phyloP scores from a whole-genome alignment of 75 land plant species.

The Pseudotsuga menziesii region DNA sequence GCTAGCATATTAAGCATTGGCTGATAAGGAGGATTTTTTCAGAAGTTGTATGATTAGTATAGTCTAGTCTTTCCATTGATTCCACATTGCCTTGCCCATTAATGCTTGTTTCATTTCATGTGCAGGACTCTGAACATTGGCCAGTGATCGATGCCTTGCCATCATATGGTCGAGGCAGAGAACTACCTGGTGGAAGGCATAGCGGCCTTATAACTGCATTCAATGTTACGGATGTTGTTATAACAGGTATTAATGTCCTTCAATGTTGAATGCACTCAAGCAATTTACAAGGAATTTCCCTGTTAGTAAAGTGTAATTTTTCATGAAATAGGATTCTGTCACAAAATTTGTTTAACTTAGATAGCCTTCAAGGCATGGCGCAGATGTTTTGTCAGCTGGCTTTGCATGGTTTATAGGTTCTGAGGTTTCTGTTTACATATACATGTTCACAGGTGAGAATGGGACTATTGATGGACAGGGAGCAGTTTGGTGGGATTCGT shows the following conservation, averaged over 20 bases:
- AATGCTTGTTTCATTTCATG: slow-evolving; percentile 1
- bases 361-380: too few relatives aligned
- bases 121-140: slow-evolving; percentile 72
- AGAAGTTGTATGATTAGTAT: neutral
- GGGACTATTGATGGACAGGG: slow-evolving; percentile 93
- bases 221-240: slow-evolving; percentile 68
- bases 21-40: neutral
- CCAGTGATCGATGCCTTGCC: slow-evolving; percentile 76
- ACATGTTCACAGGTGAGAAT: slow-evolving; percentile 44
- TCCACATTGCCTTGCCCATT: neutral
- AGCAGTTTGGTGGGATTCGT: slow-evolving; percentile 70
- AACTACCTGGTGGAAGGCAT: slow-evolving; percentile 71
- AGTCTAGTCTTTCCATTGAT: neutral
- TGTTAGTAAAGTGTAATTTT: too few relatives aligned
- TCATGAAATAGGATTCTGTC: too few relatives aligned
- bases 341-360: too few relatives aligned
- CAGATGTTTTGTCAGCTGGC: too few relatives aligned
- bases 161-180: slow-evolving; percentile 80
- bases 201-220: slow-evolving; percentile 62
- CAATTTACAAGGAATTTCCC: too few relatives aligned
- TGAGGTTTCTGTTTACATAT: too few relatives aligned
- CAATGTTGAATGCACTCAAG: too few relatives aligned
- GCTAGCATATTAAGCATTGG: neutral
- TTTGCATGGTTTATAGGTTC: too few relatives aligned
- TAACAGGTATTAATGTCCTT: slow-evolving; percentile 47